Base-by-base conservation (phyloP, 2,329 filamentous ascomycete genomes). In the Alternaria sp. region DNA sequence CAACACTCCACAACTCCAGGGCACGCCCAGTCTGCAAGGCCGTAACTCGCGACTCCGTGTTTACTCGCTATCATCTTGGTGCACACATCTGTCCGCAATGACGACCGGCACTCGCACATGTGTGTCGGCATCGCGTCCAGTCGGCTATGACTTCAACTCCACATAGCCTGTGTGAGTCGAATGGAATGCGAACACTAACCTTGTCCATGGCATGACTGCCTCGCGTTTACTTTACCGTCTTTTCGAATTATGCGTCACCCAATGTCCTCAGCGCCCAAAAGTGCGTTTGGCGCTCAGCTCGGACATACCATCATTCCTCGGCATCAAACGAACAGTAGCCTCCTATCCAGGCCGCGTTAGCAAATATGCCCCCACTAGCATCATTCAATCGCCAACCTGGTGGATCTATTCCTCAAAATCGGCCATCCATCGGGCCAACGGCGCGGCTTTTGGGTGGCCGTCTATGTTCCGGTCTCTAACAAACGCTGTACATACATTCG, bases 401-500 rank as follows among this genome's bases (percentile, higher is more conserved):
- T 26, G 25, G 20, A 51, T 43, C 15, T 18, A 6, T 50, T 25
- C 6, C 12, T 25, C 14, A 5, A 28, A 11, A 3, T 25, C 18
- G 49, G 41, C 15, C 37, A 46, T 54, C 33, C 18, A 46, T 28
- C 28, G 26, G 44, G 18, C n/a, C 14, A 6, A 8, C 18, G 44
- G 9, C 21, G 25, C 15, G 20, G 37, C 26, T 49, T 30, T 57
- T 46, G n/a, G 43, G 26, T 33, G 43, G 60, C 59, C 43, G 55
- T 53, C 55, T 18, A 58, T 14, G 25, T 53, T 55, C 41, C 47
- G 37, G 6, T 26, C 26, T 20, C 33, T 28, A 55, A 50, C 68
- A 71, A 71, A 72, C 65, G 65, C 64, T 43, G 53, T 43, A 21
- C 60, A 55, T 55, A 58, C 41, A 30, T 44, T 47, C 53, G 33